These are phyloP conservation scores for Rhizophora mangle DNA, from an alignment of 345 rosid genomes.

Conservation along the genomic window DNA sequence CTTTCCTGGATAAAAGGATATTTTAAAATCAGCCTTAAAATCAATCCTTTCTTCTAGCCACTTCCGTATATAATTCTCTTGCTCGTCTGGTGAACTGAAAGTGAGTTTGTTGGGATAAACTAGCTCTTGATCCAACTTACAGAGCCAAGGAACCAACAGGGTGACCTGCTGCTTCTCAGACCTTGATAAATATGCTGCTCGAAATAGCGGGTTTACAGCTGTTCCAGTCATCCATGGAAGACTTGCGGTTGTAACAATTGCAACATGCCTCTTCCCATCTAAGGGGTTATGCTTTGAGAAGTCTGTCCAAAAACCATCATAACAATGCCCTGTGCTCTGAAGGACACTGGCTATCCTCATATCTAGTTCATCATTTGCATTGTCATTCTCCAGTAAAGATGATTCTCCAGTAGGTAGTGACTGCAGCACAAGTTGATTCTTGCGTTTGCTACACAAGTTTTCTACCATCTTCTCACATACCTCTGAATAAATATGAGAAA, in stretches of 20 bases:
- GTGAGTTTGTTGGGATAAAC: constrained; percentile 87
- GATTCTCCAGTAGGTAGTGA: constrained; percentile 62
- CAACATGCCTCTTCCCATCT: constrained; percentile 78
- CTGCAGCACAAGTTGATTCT: constrained; percentile 56
- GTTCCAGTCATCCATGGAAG: constrained; percentile 99
- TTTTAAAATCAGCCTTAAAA: constrained; percentile 80
- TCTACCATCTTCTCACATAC: constrained; percentile 79
- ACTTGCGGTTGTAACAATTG: constrained; percentile 95
- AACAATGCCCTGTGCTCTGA: constrained; percentile 88
- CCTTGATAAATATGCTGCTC: constrained; percentile 87
- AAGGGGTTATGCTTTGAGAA: constrained; percentile 44
- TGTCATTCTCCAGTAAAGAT: constrained; percentile 48
- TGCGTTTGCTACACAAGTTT: constrained; percentile 74
- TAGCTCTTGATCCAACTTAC: constrained; percentile 86
- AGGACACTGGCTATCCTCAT: constrained; percentile 87
- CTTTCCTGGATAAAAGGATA: constrained; percentile 98
- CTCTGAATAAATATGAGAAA: constrained; percentile 46
- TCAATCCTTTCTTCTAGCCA: constrained; percentile 97
- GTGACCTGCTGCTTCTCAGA: constrained; percentile 85
- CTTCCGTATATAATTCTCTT: constrained; percentile 80
- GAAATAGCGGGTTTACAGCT: constrained; percentile 91
- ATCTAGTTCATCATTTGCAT: constrained; percentile 65
- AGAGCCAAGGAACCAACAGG: constrained; percentile 96
- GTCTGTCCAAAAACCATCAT: constrained; percentile 89
- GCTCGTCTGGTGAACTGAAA: constrained; percentile 92